Percentiles rank a stretch among this genome's conserved stretches.
These are phyloP conservation scores for Xylariaceae sp. DNA, from an alignment of 2,329 filamentous ascomycete species.

Conservation along the genomic window DNA sequence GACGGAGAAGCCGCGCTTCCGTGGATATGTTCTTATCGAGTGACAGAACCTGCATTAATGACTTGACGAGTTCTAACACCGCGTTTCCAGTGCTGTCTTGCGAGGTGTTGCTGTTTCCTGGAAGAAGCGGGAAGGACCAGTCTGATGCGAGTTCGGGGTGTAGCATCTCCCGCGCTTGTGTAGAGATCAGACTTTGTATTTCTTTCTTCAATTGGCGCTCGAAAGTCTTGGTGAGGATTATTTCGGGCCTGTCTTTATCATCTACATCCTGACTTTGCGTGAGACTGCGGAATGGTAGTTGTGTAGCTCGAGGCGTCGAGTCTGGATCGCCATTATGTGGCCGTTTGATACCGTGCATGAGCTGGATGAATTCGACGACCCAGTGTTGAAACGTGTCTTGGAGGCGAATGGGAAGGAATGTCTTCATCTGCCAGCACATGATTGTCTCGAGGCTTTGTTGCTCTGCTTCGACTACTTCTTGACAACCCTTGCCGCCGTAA, in stretches of 20 bases:
- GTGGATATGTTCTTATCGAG: conserved; percentile 88
- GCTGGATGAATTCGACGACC: conserved; percentile 90
- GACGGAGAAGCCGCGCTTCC: conserved; percentile 82
- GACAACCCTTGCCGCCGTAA: conserved; percentile 91
- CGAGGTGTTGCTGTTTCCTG: conserved; percentile 51
- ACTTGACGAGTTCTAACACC: conserved; percentile 86
- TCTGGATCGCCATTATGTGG: conserved; percentile 52
- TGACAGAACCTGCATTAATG: conserved; percentile 85
- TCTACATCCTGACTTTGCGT: conserved; percentile 50
- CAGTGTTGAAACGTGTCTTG: conserved; percentile 87
- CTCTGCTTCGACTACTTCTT: conserved; percentile 69
- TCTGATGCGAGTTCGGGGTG: conserved; percentile 85
- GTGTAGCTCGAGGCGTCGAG: conserved; percentile 56
- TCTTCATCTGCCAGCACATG: conserved; percentile 98
- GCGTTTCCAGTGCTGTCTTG: conserved; percentile 53
- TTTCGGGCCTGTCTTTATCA: conserved; percentile 58
- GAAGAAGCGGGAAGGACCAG: conserved; percentile 80
- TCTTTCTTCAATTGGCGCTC: conserved; percentile 89
- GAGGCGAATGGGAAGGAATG: conserved; percentile 77
- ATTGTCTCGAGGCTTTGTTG: conserved; percentile 82
- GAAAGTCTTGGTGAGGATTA: conserved; percentile 76
- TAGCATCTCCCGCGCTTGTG: conserved; percentile 83
- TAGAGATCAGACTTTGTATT: conserved; percentile 74
- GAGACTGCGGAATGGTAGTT: conserved; percentile 53
- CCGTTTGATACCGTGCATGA: conserved; percentile 86